Percentiles rank a stretch among this genome's conserved stretches.
Evolutionary conservation across 192 early-diverging fungal genomes (phyloP).

Genomic region (Fimicolochytrium jonesii): DNA sequence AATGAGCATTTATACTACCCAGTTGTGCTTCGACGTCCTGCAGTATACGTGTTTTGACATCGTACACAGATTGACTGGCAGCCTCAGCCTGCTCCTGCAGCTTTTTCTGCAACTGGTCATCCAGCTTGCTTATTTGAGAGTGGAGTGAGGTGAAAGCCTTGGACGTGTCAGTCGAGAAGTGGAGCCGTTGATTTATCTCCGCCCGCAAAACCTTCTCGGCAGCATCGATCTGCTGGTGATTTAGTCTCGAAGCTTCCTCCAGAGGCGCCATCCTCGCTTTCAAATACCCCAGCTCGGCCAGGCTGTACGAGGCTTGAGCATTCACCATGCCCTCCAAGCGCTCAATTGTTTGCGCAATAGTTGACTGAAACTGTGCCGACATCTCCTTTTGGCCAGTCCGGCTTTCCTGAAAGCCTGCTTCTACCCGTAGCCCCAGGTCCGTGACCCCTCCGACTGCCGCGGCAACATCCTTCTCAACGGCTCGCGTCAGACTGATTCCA

Average conservation of each 20-base stretch:
- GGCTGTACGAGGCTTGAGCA: slow-evolving; percentile 28
- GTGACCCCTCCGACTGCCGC: too few relatives aligned
- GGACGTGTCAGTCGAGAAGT: not conserved
- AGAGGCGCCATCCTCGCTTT: slow-evolving; percentile 12
- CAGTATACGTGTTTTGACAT: not conserved
- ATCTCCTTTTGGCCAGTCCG: not conserved
- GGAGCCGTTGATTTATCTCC: slow-evolving; percentile 34
- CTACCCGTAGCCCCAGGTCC: too few relatives aligned
- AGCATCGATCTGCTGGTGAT: slow-evolving; percentile 18
- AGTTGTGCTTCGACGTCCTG: slow-evolving; percentile 20
- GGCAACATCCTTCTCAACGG: slow-evolving; percentile 13
- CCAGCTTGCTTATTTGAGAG: not conserved
- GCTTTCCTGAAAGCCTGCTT: not conserved
- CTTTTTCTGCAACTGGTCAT: slow-evolving; percentile 2
- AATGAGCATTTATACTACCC: not conserved
- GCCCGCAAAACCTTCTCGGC: slow-evolving; percentile 42
- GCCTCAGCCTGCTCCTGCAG: slow-evolving; percentile 18
- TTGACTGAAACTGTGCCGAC: not conserved
- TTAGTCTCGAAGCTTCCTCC: slow-evolving; percentile 26
- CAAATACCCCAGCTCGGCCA: slow-evolving; percentile 18
- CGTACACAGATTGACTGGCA: slow-evolving; percentile 4
- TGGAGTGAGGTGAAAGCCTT: slow-evolving; percentile 7
- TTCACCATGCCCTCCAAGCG: slow-evolving; percentile 17
- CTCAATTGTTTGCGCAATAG: not conserved
- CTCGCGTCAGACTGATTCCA: slow-evolving; percentile 18